Conservation (phyloP, 306 rosid species). For the Trifolium pratense region DNA sequence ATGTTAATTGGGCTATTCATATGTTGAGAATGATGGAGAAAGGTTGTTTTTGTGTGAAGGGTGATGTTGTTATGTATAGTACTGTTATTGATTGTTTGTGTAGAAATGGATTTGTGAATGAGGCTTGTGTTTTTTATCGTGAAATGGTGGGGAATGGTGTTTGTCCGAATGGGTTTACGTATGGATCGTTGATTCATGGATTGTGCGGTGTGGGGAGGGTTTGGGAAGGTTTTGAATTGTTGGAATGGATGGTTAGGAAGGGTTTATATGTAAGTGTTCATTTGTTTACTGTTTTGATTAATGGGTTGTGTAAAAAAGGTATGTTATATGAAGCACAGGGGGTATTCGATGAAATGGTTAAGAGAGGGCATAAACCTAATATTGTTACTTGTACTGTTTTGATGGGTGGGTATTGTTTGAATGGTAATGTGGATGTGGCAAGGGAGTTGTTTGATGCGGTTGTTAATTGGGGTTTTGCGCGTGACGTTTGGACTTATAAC, state of each 20-base stretch:
- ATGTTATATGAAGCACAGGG: conserved; percentile 9
- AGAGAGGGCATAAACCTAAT: conserved; percentile 22
- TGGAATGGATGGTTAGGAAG: conserved; percentile 17
- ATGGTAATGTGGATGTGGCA: conserved; percentile 35
- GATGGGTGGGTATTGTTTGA: conserved; percentile 37
- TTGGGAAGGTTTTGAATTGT: conserved; percentile 13
- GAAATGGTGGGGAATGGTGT: conserved; percentile 36
- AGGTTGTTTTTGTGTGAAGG: background rate
- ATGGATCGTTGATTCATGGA: conserved; percentile 7
- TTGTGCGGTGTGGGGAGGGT: conserved; percentile 14
- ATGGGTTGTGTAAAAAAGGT: conserved; percentile 38
- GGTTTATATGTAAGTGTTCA: conserved; percentile 20
- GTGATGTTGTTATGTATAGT: conserved; percentile 40
- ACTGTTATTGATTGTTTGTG: conserved; percentile 35
- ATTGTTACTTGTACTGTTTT: conserved; percentile 37
- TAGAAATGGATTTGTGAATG: conserved; percentile 29
- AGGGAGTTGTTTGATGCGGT: conserved; percentile 24
- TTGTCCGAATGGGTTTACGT: conserved; percentile 34
- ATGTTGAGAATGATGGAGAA: background rate
- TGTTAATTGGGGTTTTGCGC: conserved; percentile 27
- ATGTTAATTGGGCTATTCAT: background rate
- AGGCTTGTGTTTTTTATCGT: conserved; percentile 12
- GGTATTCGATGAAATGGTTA: conserved; percentile 32
- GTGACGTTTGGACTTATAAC: conserved; percentile 33
- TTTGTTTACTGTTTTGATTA: conserved; percentile 26